These are phyloP conservation scores for Pseudonitzschia multistriata DNA, from an alignment of 108 stramenopile genomes.

Conservation along the genomic window DNA sequence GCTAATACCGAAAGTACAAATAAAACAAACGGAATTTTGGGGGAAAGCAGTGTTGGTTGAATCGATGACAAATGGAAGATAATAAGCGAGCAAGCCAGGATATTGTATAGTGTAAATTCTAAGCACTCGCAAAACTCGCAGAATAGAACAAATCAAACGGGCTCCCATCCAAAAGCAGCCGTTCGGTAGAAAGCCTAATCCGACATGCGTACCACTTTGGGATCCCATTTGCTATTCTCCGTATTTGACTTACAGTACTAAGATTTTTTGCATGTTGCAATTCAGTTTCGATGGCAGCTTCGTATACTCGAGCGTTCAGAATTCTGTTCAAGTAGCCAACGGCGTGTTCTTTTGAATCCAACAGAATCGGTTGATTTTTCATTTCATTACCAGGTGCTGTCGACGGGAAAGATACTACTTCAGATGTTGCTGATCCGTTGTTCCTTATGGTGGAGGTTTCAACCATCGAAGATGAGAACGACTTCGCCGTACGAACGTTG, in stretches of 20 bases:
- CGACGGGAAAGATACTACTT: not conserved
- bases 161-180: not conserved
- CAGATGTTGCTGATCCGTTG: not conserved
- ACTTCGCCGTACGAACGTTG: not conserved
- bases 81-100: not conserved
- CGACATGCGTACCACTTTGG: slow-evolving; percentile 36
- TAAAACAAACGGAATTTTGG: not conserved
- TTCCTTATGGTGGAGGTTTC: not conserved
- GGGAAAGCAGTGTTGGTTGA: not conserved
- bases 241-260: slow-evolving; percentile 26
- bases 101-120: not conserved
- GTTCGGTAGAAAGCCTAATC: not conserved
- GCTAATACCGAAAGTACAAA: slow-evolving; percentile 30
- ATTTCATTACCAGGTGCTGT: not conserved
- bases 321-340: slow-evolving; percentile 82
- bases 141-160: too few species aligned
- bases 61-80: not conserved
- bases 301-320: slow-evolving; percentile 93
- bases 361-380: slow-evolving; percentile 37
- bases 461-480: not conserved
- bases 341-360: slow-evolving; percentile 58
- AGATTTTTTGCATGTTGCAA: slow-evolving; percentile 90
- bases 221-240: not conserved
- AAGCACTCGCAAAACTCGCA: not conserved
- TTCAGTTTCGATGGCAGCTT: slow-evolving; percentile 92